Conservation (phyloP, 306 rosid species). For the Senna siamea region DNA sequence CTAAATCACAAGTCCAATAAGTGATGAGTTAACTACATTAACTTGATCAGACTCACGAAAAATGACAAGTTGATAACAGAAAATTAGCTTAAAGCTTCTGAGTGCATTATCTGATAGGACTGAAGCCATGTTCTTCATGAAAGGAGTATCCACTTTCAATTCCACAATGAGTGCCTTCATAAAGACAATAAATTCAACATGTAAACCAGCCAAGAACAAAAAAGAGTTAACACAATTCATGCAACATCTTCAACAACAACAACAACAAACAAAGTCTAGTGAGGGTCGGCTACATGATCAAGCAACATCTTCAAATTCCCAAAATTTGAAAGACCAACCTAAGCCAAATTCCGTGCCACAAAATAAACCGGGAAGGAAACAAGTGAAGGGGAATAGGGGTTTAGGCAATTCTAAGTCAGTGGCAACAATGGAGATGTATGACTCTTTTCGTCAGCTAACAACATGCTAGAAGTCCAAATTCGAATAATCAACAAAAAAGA, state of each 20-base stretch:
- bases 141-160: slow-evolving; percentile 9
- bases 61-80: no score
- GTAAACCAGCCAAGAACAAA: background rate
- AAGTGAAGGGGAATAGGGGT: no score
- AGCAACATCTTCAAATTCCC: no score
- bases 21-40: background rate
- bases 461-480: background rate
- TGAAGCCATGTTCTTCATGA: slow-evolving; percentile 1
- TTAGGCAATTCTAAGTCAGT: no score
- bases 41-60: background rate
- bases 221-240: background rate
- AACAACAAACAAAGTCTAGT: no score
- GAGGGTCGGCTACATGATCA: no score
- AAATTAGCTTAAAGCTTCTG: no score
- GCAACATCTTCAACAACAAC: no score
- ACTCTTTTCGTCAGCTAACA: background rate
- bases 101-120: background rate
- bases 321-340: no score
- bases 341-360: no score
- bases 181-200: background rate
- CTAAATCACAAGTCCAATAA: background rate
- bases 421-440: no score
- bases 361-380: no score
- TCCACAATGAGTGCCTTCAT: background rate
- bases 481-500: slow-evolving; percentile 6